Base-by-base conservation (phyloP, 495 filamentous ascomycete genomes). In the Pseudevernia furfuracea region DNA sequence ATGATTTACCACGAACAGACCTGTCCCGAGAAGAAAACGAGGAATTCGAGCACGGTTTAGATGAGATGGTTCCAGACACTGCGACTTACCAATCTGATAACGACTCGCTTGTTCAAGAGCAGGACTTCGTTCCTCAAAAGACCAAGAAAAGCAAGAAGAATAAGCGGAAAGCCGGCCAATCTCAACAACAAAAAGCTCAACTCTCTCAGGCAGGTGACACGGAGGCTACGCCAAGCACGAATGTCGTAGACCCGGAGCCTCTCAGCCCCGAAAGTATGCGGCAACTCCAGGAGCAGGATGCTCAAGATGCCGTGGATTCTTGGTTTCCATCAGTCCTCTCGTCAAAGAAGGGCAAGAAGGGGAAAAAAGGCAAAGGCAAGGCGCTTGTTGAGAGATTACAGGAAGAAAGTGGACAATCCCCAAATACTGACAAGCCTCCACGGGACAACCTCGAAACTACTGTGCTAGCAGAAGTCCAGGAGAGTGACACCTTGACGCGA, bases 261-360 rank as follows among this genome's bases (percentile, higher is more conserved):
- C 1, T 39, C 12, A 55, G 25, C 14, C 12, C 72, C 72, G 68
- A 71, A 73, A 67, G 66, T 61, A 46, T 56, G 39, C 57, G 55
- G 14, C 28, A 64, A 25, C 32, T 46, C 11, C 49, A 59, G 43
- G 64, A 67, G 39, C 60, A 58, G 44, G 67, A 63, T 53, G 61
- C 56, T 23, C 64, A 64, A 28, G 59, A 66, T 43, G 67, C 56
- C 44, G 60, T 61, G 30, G 64, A 63, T 48, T 41, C 58, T 10
- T 58, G 53, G 59, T 63, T 41, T 32, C 21, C 58, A 25, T 38
- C 39, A 28, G 48, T 60, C 28, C 4, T 17, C 19, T 21, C 41
- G 17, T 60, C 70, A 15, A 74, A 74, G 59, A 72, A 77, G 62
- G 71, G 74, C 15, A 78, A 78, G 66, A 81, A 79, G 60, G 70